phyloP scores from a whole-genome alignment of 1,139 yeast species.

The Scheffersomyces segobiensis region DNA sequence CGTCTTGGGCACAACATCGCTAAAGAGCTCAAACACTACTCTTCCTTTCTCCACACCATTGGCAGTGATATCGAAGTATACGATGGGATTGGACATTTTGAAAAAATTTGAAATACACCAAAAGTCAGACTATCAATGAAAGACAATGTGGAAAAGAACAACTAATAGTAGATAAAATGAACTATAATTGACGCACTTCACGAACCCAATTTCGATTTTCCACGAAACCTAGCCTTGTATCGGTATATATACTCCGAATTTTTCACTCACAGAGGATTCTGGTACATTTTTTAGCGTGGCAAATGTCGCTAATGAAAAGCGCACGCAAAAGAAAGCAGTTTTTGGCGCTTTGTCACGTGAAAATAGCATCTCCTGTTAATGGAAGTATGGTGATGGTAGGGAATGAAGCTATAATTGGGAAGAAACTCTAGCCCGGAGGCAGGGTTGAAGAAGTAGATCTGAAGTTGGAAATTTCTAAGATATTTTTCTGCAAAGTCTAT shows the following conservation, averaged over 20 bases:
- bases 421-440: not conserved
- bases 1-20: conserved; percentile 86
- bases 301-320: not conserved
- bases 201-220: too few relatives aligned
- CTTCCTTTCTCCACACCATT: conserved; percentile 69
- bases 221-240: not conserved
- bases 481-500: not conserved
- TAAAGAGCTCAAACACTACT: conserved; percentile 71
- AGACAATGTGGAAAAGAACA: not conserved
- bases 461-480: not conserved
- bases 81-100: conserved; percentile 18
- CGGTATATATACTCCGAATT: not conserved
- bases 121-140: not conserved
- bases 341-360: not conserved
- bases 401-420: not conserved
- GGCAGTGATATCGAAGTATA: conserved; percentile 73
- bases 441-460: not conserved
- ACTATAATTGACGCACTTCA: too few relatives aligned
- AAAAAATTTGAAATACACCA: not conserved
- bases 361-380: not conserved
- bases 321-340: not conserved
- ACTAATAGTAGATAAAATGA: not conserved
- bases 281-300: not conserved
- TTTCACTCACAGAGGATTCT: not conserved
- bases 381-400: not conserved